Conservation (phyloP, 2,329 filamentous ascomycete species). For the Fusarium palustre region DNA sequence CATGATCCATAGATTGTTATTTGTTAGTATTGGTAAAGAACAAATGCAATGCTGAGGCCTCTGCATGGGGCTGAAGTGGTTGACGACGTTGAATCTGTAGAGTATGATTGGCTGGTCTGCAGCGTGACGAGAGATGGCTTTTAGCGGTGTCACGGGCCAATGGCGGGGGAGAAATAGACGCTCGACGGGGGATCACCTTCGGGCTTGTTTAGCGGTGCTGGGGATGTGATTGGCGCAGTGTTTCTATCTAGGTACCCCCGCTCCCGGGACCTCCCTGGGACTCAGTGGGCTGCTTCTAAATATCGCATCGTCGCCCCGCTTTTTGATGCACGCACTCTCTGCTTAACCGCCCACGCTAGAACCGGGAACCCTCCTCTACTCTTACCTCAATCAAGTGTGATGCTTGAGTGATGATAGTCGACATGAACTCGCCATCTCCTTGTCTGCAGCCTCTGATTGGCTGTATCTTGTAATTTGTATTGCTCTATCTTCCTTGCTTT, state of each 20-base stretch:
- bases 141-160: conserved; percentile 44
- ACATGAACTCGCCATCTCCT: conserved; percentile 40
- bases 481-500: conserved; percentile 7
- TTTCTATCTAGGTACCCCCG: conserved; percentile 30
- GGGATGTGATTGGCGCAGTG: conserved; percentile 27
- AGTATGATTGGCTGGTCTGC: conserved; percentile 41
- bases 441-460: conserved; percentile 38
- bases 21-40: conserved; percentile 19
- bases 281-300: conserved; percentile 33
- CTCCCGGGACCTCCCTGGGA: background rate
- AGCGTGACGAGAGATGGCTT: conserved; percentile 41
- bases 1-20: conserved; percentile 42
- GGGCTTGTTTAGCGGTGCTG: conserved; percentile 28
- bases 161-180: conserved; percentile 43
- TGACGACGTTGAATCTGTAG: conserved; percentile 5
- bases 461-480: conserved; percentile 1
- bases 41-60: conserved; percentile 13
- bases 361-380: conserved; percentile 20
- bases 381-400: conserved; percentile 26
- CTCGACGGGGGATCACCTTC: conserved; percentile 20
- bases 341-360: conserved; percentile 45
- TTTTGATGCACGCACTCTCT: conserved; percentile 37
- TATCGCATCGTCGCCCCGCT: conserved; percentile 27
- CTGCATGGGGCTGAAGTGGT: conserved; percentile 40
- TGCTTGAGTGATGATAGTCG: conserved; percentile 33